Evolutionary conservation across 257 asterid genomes (phyloP).

Genomic region (Gentiana macrophylla): DNA sequence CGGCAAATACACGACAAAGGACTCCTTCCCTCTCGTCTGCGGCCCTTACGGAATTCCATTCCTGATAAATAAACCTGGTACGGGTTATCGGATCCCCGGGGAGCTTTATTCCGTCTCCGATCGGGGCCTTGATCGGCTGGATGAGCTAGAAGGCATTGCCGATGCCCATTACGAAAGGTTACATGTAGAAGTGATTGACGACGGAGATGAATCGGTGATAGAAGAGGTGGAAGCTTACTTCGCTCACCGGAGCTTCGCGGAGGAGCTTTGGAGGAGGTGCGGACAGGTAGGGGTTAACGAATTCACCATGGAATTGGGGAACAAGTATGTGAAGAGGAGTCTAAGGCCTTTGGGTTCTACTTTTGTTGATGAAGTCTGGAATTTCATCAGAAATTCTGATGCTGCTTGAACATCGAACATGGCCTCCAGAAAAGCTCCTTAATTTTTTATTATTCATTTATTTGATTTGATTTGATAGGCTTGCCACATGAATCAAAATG

Average conservation of each 20-base stretch:
- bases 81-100: conserved; percentile 39
- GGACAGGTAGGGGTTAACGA: conserved; percentile 45
- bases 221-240: conserved; percentile 49
- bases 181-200: conserved; percentile 25
- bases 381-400: conserved; percentile 27
- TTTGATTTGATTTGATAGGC: not conserved
- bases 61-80: conserved; percentile 45
- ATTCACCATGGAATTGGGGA: conserved; percentile 35
- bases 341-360: conserved; percentile 28
- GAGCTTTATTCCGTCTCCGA: conserved; percentile 52
- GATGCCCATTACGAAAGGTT: conserved; percentile 57
- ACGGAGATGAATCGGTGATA: conserved; percentile 8
- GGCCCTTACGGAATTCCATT: conserved; percentile 78
- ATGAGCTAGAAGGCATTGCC: conserved; percentile 55
- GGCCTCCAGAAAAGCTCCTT: not conserved
- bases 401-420: conserved; percentile 11
- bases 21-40: conserved; percentile 46
- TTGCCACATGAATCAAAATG: too few relatives aligned
- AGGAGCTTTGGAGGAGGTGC: conserved; percentile 55
- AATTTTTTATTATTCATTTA: too few relatives aligned
- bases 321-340: conserved; percentile 35
- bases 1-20: conserved; percentile 38
- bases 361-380: conserved; percentile 30
- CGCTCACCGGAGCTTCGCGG: conserved; percentile 50
- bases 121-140: conserved; percentile 30